Percentiles rank a stretch among this genome's conserved stretches.
These are phyloP conservation scores for Coemansia sp. DNA, from an alignment of 192 early-diverging fungal species.

Conservation along the genomic window DNA sequence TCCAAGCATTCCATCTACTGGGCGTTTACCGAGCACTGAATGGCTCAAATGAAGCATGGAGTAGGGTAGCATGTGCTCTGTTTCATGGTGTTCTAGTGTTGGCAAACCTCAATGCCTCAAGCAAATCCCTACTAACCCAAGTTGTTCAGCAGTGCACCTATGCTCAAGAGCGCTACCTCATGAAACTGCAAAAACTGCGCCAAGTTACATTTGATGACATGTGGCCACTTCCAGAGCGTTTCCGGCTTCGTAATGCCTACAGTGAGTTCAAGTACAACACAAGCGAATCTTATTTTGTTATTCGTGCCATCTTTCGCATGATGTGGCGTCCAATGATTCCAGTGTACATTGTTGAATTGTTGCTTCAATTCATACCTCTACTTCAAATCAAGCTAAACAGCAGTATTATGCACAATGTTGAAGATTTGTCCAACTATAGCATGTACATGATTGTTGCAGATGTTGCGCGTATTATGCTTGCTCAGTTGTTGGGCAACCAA, in stretches of 20 bases:
- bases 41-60: not conserved
- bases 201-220: not conserved
- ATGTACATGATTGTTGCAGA: no score
- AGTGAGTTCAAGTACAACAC: conserved; percentile 31
- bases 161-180: not conserved
- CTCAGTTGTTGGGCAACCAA: conserved; percentile 5
- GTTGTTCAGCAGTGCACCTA: no score
- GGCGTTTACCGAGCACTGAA: not conserved
- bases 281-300: conserved; percentile 32
- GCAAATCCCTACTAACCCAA: no score
- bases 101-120: no score
- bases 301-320: conserved; percentile 33
- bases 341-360: conserved; percentile 17
- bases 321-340: conserved; percentile 40
- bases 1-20: not conserved
- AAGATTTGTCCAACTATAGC: conserved; percentile 9
- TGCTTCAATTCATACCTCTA: conserved; percentile 9
- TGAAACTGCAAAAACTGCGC: not conserved
- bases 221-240: not conserved
- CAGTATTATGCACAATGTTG: conserved; percentile 28
- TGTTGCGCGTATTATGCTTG: no score
- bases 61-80: not conserved
- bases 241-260: conserved; percentile 2
- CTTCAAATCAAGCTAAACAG: conserved; percentile 2
- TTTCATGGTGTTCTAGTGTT: not conserved